A percentile compares a stretch with the other conserved stretches of the same genome.
Conservation (phyloP, 306 rosid species). For the Sesbania bispinosa region DNA sequence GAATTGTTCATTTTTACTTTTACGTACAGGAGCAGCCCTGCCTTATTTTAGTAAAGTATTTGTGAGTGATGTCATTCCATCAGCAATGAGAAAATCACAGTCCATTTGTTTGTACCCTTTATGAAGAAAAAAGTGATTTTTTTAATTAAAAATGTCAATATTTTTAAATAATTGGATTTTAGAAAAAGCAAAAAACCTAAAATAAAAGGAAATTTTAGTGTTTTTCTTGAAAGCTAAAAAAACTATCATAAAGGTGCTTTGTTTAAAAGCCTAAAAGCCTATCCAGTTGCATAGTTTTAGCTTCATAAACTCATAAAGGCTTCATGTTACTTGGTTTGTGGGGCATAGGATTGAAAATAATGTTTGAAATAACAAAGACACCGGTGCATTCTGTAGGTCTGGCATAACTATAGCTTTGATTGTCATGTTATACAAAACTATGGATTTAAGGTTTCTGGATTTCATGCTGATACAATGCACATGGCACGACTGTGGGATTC, state of each 20-base stretch:
- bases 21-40: neutral
- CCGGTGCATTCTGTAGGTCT: conserved; percentile 58
- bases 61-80: neutral
- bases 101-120: neutral
- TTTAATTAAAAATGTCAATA: neutral
- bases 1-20: neutral
- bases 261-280: neutral
- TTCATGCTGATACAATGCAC: conserved; percentile 99
- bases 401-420: conserved; percentile 99
- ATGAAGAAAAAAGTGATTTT: neutral
- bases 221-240: neutral
- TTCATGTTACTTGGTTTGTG: neutral
- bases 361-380: conserved; percentile 30
- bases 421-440: conserved; percentile 88
- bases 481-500: conserved; percentile 99
- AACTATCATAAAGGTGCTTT: neutral
- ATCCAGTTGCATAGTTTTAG: neutral
- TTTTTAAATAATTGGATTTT: neutral
- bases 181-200: neutral
- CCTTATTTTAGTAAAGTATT: neutral
- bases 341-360: conserved; percentile 14
- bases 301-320: neutral
- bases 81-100: neutral
- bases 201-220: neutral
- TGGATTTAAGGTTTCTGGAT: conserved; percentile 85